Base-by-base conservation (phyloP, 192 early-diverging fungal species). In the Dissophora ornata region DNA sequence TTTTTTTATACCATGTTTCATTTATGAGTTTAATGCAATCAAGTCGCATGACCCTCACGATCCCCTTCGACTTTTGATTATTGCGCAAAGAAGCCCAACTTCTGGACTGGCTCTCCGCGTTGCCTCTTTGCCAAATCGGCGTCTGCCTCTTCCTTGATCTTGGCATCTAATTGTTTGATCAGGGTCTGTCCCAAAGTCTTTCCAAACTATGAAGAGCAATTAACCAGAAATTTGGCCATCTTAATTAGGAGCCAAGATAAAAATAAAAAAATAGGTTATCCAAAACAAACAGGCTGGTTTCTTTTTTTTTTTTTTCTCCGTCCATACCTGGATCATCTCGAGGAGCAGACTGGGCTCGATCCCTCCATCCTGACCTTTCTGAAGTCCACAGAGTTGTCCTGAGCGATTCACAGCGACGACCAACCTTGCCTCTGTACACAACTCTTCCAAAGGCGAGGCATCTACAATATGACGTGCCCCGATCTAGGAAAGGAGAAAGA, bases 361-460 rank as follows among this genome's bases (percentile, higher is more conserved):
- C 6, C 90, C 83, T 21, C 94, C 94, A 18, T 80, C 61, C 6
- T 85, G 91, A 38, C 87, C 82, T 67, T 98, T 99, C 63, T 97
- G 96, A 36, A 96, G 77, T 10, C 89, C 91, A 75, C 96, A 97
- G 3, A 98, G 83, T 24, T 92, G 83, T 28, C 94, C 93, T 18
- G 83, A 71, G 29, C 85, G 86, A 67, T 96, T 96, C 34, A 98
- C 92, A 7, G 89, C 86, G 10, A 98, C 91, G 4, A 88, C 85
- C 6, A 99, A 64, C 60, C 86, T 87, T 6, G 93, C 92, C 51
- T 91, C 87, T 15, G 96, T 85, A 36, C 95, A 94, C 9, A 90
- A 84, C 62, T 99, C 97, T 81, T 99, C 97, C 60, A 93, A 80
- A 21, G 91, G 89, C 11, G 93, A 89, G 7, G 97, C 91, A 74